Evolutionary conservation across 169 alveolate species (phyloP).

Genomic region (Theileria luwenshuni): DNA sequence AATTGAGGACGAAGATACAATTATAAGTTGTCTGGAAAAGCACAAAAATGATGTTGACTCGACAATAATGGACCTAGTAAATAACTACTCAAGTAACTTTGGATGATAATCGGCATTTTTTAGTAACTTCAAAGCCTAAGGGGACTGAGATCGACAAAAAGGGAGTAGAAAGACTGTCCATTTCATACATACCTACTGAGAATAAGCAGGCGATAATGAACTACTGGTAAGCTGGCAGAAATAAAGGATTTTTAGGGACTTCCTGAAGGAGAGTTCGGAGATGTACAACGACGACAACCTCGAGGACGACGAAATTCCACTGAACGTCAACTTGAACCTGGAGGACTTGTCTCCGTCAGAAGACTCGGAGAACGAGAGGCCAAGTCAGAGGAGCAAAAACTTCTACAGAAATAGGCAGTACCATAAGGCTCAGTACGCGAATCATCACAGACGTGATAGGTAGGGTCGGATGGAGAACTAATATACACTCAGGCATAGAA

Average conservation of each 20-base stretch:
- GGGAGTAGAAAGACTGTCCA: constrained; percentile 14
- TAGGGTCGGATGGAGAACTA: not conserved
- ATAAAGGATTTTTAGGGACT: constrained; percentile 37
- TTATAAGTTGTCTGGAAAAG: constrained; percentile 28
- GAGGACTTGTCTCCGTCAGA: constrained; percentile 34
- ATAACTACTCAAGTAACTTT: constrained; percentile 37
- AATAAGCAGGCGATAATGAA: constrained; percentile 51
- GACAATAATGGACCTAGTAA: constrained; percentile 47
- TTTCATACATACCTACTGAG: constrained; percentile 49
- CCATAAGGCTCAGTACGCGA: constrained; percentile 30
- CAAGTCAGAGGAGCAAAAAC: constrained; percentile 10
- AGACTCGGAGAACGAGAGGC: constrained; percentile 17
- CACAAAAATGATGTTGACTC: constrained; percentile 47
- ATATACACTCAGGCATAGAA: constrained; percentile 19
- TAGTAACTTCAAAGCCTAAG: not conserved
- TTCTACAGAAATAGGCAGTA: constrained; percentile 33
- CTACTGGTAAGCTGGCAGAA: constrained; percentile 53
- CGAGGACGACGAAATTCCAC: constrained; percentile 41
- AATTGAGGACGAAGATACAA: constrained; percentile 20
- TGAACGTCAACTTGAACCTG: constrained; percentile 34
- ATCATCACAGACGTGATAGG: constrained; percentile 47
- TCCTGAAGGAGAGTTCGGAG: constrained; percentile 32
- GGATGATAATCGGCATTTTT: not conserved
- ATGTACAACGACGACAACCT: constrained; percentile 64
- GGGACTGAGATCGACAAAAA: not conserved